These are phyloP conservation scores for Irpex sp. DNA, from an alignment of 1,284 basidiomycete genomes.

Conservation along the genomic window DNA sequence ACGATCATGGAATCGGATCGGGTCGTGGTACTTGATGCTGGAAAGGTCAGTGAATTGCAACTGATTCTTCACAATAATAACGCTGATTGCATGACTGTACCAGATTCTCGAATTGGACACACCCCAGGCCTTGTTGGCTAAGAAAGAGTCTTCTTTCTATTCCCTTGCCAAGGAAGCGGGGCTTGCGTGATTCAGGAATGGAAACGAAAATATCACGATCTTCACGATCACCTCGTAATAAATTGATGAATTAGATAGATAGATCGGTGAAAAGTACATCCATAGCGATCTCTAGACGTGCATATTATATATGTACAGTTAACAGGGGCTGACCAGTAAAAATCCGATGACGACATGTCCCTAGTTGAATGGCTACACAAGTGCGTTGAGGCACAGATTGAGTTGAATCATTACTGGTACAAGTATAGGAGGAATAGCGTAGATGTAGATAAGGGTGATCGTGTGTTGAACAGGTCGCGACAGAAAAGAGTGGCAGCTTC, in stretches of 20 bases:
- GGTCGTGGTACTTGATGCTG: slow-evolving; percentile 82
- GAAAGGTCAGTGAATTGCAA: slow-evolving; percentile 42
- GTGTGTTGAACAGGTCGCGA: background rate
- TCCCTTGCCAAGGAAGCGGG: slow-evolving; percentile 58
- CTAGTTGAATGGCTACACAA: slow-evolving; percentile 11
- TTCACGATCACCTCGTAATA: background rate
- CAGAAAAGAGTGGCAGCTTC: background rate
- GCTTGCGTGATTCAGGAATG: slow-evolving; percentile 27
- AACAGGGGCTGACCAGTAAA: background rate
- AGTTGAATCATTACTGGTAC: slow-evolving; percentile 11
- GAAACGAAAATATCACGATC: background rate
- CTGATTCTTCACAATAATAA: slow-evolving; percentile 5
- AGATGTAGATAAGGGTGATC: background rate
- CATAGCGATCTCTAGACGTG: too few species aligned
- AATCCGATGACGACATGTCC: slow-evolving; percentile 2
- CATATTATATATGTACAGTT: background rate
- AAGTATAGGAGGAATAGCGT: background rate
- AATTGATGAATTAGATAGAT: too few species aligned
- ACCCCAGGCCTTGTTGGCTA: slow-evolving; percentile 59
- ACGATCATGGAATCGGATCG: slow-evolving; percentile 88
- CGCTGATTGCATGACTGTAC: slow-evolving; percentile 1
- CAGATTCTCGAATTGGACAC: slow-evolving; percentile 72
- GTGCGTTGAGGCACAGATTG: slow-evolving; percentile 4
- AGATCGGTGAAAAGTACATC: too few species aligned
- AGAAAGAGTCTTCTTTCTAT: slow-evolving; percentile 51